Conservation (phyloP, 2,329 filamentous ascomycete species). For the Colletotrichum sp. region DNA sequence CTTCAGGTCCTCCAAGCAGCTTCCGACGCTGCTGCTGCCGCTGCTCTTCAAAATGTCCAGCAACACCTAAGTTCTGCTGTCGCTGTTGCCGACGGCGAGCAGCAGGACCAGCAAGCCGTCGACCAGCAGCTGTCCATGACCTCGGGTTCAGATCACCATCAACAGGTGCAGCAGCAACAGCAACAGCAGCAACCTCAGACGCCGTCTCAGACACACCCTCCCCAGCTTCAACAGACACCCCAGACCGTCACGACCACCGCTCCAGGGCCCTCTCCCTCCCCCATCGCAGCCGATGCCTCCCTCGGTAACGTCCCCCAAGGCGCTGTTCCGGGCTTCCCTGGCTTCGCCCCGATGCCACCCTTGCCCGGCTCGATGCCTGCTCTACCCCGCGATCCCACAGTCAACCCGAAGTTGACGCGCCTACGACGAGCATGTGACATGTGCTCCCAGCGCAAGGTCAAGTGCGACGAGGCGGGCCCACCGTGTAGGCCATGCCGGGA, state of each 20-base stretch:
- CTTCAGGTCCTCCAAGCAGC: slow-evolving; percentile 51
- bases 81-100: slow-evolving; percentile 21
- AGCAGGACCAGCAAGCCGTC: background rate
- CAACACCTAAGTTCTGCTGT: slow-evolving; percentile 33
- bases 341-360: slow-evolving; percentile 1
- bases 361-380: background rate
- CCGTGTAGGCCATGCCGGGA: slow-evolving; percentile 63
- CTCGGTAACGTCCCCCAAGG: background rate
- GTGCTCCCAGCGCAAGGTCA: slow-evolving; percentile 67
- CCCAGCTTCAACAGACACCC: slow-evolving; percentile 20
- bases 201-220: slow-evolving; percentile 4
- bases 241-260: background rate
- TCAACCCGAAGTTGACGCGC: slow-evolving; percentile 59
- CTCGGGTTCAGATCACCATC: background rate
- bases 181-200: slow-evolving; percentile 19
- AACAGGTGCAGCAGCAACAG: slow-evolving; percentile 15
- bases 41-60: slow-evolving; percentile 42
- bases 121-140: background rate
- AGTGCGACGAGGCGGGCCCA: slow-evolving; percentile 62
- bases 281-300: background rate
- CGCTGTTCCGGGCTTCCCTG: background rate
- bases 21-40: slow-evolving; percentile 43
- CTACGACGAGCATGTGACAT: slow-evolving; percentile 65
- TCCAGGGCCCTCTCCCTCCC: background rate
- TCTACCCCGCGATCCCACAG: slow-evolving; percentile 38